Percentiles rank a stretch among this genome's conserved stretches.
These are phyloP conservation scores for Mycena kentingensis DNA, from an alignment of 768 basidiomycete species.

Conservation along the genomic window DNA sequence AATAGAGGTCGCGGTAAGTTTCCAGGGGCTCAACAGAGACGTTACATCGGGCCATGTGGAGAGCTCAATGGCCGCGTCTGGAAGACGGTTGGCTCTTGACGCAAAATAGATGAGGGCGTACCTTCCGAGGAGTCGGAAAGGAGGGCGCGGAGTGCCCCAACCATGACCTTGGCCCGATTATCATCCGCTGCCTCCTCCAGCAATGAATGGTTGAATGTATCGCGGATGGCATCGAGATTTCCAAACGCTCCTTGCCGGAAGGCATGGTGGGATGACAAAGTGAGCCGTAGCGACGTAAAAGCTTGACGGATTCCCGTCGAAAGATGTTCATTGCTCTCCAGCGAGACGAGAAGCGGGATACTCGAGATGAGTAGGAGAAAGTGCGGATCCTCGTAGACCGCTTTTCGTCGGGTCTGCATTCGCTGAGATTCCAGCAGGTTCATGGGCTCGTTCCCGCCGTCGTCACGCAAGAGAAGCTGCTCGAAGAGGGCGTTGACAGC, in stretches of 20 bases:
- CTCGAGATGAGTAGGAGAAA: slow-evolving; percentile 62
- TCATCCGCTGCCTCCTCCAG: slow-evolving; percentile 51
- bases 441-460: slow-evolving; percentile 44
- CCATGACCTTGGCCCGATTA: slow-evolving; percentile 59
- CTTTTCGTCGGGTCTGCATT: slow-evolving; percentile 66
- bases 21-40: slow-evolving; percentile 79
- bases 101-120: slow-evolving; percentile 30
- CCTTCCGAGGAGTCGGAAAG: slow-evolving; percentile 66
- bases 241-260: slow-evolving; percentile 78
- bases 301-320: slow-evolving; percentile 51
- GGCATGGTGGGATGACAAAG: slow-evolving; percentile 61
- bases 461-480: slow-evolving; percentile 57
- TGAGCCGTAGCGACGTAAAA: slow-evolving; percentile 53
- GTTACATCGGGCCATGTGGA: slow-evolving; percentile 64
- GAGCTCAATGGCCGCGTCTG: slow-evolving; percentile 44
- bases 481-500: slow-evolving; percentile 67
- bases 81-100: neutral
- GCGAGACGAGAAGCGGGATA: slow-evolving; percentile 68
- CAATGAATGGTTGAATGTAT: slow-evolving; percentile 66
- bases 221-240: slow-evolving; percentile 69
- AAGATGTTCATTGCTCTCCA: slow-evolving; percentile 64
- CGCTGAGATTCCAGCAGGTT: slow-evolving; percentile 69
- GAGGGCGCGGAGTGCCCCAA: slow-evolving; percentile 67
- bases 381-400: slow-evolving; percentile 66
- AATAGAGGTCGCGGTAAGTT: slow-evolving; percentile 77